These are phyloP conservation scores for Russula compacta DNA, from an alignment of 768 basidiomycete genomes.

Conservation along the genomic window DNA sequence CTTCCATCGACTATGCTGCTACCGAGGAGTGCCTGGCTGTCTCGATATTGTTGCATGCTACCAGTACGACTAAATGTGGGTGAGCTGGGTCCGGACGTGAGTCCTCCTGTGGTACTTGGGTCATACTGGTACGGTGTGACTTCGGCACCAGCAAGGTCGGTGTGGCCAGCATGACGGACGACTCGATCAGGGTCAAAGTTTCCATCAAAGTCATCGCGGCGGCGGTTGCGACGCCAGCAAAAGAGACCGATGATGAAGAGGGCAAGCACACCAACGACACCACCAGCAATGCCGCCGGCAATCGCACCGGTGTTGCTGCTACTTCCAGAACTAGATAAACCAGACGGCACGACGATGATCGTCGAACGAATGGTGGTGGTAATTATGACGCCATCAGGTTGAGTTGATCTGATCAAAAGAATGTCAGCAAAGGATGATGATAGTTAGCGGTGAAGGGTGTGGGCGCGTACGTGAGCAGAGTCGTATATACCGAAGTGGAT, in stretches of 20 bases:
- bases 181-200: slow-evolving; percentile 43
- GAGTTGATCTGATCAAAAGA: slow-evolving; percentile 6
- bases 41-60: slow-evolving; percentile 25
- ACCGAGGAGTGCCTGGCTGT: slow-evolving; percentile 21
- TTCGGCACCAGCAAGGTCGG: slow-evolving; percentile 17
- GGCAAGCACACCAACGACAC: slow-evolving; percentile 20
- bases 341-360: slow-evolving; percentile 21
- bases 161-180: slow-evolving; percentile 22
- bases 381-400: slow-evolving; percentile 4
- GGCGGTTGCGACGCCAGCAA: slow-evolving; percentile 25
- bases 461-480: not conserved
- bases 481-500: not conserved
- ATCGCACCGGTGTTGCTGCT: slow-evolving; percentile 23
- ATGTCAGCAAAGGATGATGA: not conserved
- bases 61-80: not conserved
- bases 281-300: slow-evolving; percentile 27
- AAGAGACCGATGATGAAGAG: slow-evolving; percentile 24
- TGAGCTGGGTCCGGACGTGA: slow-evolving; percentile 15
- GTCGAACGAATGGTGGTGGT: slow-evolving; percentile 17
- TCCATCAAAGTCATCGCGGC: slow-evolving; percentile 39
- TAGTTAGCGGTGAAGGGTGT: not conserved
- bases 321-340: slow-evolving; percentile 5
- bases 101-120: slow-evolving; percentile 19
- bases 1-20: slow-evolving; percentile 17
- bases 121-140: slow-evolving; percentile 20